A percentile compares a stretch with the other conserved stretches of the same genome.
Conservation (phyloP, 257 asterid species). For the Cynanchum wilfordii region DNA sequence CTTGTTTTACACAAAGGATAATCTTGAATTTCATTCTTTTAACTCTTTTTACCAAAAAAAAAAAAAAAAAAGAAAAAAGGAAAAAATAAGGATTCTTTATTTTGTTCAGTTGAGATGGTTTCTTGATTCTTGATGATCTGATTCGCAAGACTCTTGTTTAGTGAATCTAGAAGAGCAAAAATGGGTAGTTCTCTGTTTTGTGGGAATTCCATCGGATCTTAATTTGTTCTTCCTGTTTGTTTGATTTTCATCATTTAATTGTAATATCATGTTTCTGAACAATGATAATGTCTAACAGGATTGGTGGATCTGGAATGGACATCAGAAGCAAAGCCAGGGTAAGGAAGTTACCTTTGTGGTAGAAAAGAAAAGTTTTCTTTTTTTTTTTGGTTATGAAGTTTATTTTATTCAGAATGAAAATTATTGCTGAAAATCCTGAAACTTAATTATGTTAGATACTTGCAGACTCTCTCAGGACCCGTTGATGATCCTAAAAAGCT, state of each 20-base stretch:
- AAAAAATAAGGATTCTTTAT: background rate
- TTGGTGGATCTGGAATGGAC: slow-evolving; percentile 94
- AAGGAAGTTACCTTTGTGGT: slow-evolving; percentile 12
- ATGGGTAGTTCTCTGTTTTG: background rate
- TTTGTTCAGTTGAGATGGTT: background rate
- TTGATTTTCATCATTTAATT: background rate
- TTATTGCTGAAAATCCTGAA: background rate
- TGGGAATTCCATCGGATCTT: background rate
- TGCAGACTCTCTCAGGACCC: slow-evolving; percentile 65
- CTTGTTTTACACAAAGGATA: background rate
- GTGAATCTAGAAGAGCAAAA: background rate
- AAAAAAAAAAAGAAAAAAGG: no score
- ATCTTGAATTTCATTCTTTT: background rate
- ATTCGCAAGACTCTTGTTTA: background rate
- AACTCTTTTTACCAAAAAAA: background rate
- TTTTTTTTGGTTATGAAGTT: background rate
- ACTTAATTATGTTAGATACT: background rate
- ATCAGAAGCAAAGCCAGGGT: slow-evolving; percentile 93
- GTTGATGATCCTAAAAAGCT: slow-evolving; percentile 65
- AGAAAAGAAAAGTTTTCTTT: background rate
- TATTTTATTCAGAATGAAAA: background rate
- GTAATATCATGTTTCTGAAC: background rate
- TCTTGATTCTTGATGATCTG: background rate
- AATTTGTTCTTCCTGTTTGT: background rate
- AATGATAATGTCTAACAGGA: slow-evolving; percentile 37